These are phyloP conservation scores for Gardenia jasminoides DNA, from an alignment of 257 asterid genomes.

Conservation along the genomic window DNA sequence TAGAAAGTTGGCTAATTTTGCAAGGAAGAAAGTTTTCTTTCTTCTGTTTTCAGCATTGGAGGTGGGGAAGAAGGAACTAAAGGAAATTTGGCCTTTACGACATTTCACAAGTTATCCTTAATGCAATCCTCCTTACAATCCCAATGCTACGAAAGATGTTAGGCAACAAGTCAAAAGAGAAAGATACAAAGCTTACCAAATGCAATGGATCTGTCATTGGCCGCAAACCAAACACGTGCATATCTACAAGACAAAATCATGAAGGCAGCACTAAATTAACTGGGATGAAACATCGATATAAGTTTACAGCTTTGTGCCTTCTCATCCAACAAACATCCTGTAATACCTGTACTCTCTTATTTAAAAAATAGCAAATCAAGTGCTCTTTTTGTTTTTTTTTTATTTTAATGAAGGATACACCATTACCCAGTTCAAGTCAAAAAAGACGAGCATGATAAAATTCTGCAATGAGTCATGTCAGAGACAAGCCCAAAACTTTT, in stretches of 20 bases:
- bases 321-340: background rate
- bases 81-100: background rate
- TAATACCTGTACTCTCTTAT: background rate
- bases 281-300: background rate
- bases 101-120: background rate
- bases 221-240: constrained; percentile 84
- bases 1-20: background rate
- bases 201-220: constrained; percentile 81
- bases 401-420: background rate
- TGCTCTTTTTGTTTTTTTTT: no score
- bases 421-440: background rate
- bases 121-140: background rate
- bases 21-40: background rate
- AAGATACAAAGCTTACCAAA: constrained; percentile 60
- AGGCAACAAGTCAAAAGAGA: constrained; percentile 21
- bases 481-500: background rate
- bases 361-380: no score
- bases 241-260: constrained; percentile 61
- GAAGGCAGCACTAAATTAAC: constrained; percentile 7
- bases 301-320: background rate
- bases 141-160: background rate
- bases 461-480: background rate
- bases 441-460: background rate
- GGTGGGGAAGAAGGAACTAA: background rate
- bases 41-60: background rate